phyloP scores from a whole-genome alignment of 2,329 filamentous ascomycete genomes.

The Talaromyces marneffei region DNA sequence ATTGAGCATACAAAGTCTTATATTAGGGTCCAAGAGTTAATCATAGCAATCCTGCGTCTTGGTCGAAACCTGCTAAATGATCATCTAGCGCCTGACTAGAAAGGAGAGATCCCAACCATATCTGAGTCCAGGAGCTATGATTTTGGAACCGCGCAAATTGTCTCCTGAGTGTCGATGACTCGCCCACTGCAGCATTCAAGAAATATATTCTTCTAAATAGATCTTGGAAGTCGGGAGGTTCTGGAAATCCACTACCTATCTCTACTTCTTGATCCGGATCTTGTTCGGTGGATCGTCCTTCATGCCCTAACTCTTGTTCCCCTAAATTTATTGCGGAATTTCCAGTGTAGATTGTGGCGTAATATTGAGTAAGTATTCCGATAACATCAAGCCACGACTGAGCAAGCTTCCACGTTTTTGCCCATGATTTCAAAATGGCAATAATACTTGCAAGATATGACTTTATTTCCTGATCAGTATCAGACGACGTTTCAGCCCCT shows the following conservation, averaged over 20 bases:
- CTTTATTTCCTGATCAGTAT: neutral
- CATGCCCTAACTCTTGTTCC: neutral
- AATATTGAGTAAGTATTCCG: neutral
- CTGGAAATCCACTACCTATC: neutral
- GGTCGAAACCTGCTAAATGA: neutral
- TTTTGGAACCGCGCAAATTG: neutral
- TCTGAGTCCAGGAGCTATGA: neutral
- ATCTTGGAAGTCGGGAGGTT: neutral
- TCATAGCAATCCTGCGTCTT: neutral
- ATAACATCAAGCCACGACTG: neutral
- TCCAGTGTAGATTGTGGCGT: neutral
- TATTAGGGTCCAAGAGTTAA: neutral
- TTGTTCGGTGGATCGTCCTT: neutral
- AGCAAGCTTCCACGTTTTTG: constrained; percentile 1
- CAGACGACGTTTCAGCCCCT: neutral
- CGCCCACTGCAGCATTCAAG: neutral
- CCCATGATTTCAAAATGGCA: neutral
- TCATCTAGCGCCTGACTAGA: neutral
- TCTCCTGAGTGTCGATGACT: neutral
- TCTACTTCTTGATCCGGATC: neutral
- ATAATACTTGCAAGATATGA: neutral
- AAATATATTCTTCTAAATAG: neutral
- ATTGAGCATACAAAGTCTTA: too few relatives aligned
- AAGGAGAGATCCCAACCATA: neutral
- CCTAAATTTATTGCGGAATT: neutral